These are phyloP conservation scores for Globisporangium acanthophoron DNA, from an alignment of 352 stramenopile genomes.

Conservation along the genomic window DNA sequence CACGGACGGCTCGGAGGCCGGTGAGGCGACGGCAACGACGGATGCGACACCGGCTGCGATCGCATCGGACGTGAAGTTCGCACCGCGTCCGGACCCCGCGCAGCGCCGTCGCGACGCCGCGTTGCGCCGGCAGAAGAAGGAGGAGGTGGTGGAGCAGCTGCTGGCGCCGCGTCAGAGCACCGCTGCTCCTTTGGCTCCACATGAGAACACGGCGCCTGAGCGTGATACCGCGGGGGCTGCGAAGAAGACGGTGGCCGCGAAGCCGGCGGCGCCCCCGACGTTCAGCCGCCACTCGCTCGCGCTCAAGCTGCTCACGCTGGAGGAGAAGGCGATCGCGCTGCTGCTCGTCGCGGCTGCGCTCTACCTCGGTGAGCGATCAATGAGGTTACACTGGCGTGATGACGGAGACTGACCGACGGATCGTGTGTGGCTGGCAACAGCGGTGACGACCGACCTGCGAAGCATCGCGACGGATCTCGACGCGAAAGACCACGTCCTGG, in stretches of 20 bases:
- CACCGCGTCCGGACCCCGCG: conserved; percentile 47
- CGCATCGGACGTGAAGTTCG: conserved; percentile 25
- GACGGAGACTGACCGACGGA: no score
- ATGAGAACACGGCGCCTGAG: not conserved
- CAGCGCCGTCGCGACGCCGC: conserved; percentile 69
- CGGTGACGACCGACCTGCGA: conserved; percentile 40
- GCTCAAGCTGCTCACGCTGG: conserved; percentile 38
- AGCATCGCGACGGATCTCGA: conserved; percentile 40
- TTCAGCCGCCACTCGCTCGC: conserved; percentile 53
- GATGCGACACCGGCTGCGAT: conserved; percentile 6
- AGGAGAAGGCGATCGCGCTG: conserved; percentile 60
- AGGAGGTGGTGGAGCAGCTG: conserved; percentile 52
- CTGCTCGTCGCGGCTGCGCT: conserved; percentile 40
- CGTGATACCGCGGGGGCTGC: not conserved
- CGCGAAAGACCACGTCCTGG: conserved; percentile 39
- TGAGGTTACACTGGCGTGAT: no score
- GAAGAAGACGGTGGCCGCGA: not conserved
- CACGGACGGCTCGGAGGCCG: conserved; percentile 10
- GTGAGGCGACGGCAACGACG: not conserved
- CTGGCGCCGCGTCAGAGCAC: conserved; percentile 15
- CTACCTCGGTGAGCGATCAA: conserved; percentile 27
- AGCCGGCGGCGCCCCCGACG: conserved; percentile 13
- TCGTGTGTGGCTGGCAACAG: conserved; percentile 11
- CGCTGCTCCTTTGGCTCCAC: not conserved
- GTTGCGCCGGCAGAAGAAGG: conserved; percentile 48